Percentiles rank a stretch among this genome's conserved stretches.
phyloP scores from a whole-genome alignment of 2,329 filamentous ascomycete species.

The Penicillium sp. region DNA sequence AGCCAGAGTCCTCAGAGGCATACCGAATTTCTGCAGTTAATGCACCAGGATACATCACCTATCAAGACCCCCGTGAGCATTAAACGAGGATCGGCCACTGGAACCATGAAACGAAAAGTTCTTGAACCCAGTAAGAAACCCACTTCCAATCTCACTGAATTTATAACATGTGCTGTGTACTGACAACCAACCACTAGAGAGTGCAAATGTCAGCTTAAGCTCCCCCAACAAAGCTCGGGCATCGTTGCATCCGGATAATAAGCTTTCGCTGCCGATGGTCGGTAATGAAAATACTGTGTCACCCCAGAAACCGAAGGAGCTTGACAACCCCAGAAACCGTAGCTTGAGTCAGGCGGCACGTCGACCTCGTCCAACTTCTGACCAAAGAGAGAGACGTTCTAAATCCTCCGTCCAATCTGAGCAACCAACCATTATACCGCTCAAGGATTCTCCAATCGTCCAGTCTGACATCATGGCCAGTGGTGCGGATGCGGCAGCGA shows the following conservation, averaged over 20 bases:
- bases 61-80: slow-evolving; percentile 15
- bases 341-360: slow-evolving; percentile 10
- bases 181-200: slow-evolving; percentile 39
- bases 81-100: slow-evolving; percentile 17
- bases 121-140: slow-evolving; percentile 44
- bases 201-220: slow-evolving; percentile 47
- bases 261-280: slow-evolving; percentile 2
- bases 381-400: slow-evolving; percentile 14
- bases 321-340: slow-evolving; percentile 8
- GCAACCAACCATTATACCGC: neutral
- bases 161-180: slow-evolving; percentile 10
- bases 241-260: slow-evolving; percentile 17
- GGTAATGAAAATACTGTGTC: slow-evolving; percentile 18
- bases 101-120: slow-evolving; percentile 31
- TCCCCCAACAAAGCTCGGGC: slow-evolving; percentile 31
- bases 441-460: slow-evolving; percentile 10
- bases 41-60: slow-evolving; percentile 11
- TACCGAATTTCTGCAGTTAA: slow-evolving; percentile 6
- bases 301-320: slow-evolving; percentile 14
- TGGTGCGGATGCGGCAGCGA: slow-evolving; percentile 41
- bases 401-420: neutral
- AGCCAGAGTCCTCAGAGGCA: slow-evolving; percentile 17
- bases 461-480: slow-evolving; percentile 5
- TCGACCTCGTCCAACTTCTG: neutral
- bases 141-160: neutral